These are phyloP conservation scores for Aspergillus ostianus DNA, from an alignment of 495 filamentous ascomycete genomes.

Conservation along the genomic window DNA sequence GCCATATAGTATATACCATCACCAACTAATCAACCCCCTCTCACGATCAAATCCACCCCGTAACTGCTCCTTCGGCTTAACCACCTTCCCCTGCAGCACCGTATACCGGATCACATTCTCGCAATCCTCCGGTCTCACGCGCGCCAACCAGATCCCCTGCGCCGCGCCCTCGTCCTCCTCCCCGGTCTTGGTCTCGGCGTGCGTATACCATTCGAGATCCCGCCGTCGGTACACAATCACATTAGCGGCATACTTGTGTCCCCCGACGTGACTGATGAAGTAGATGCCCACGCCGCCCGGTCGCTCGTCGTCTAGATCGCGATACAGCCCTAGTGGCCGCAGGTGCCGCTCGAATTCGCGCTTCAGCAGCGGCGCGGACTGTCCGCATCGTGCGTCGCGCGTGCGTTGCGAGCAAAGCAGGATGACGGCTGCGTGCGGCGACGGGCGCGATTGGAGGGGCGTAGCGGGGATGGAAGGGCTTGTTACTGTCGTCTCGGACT, in stretches of 20 bases:
- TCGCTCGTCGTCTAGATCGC: constrained; percentile 81
- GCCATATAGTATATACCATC: constrained; percentile 7
- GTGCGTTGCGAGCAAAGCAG: constrained; percentile 92
- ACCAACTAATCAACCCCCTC: constrained; percentile 86
- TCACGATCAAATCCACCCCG: constrained; percentile 86
- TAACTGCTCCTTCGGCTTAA: constrained; percentile 81
- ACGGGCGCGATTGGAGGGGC: constrained; percentile 64
- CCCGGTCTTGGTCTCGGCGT: constrained; percentile 16
- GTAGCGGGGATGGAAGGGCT: constrained; percentile 33
- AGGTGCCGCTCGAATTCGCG: constrained; percentile 90
- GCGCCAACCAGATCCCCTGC: constrained; percentile 93
- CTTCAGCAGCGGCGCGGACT: constrained; percentile 81
- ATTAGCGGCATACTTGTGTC: constrained; percentile 59
- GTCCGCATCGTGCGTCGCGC: constrained; percentile 91
- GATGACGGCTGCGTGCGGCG: constrained; percentile 80
- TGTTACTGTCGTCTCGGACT: constrained; percentile 23
- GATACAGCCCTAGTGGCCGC: constrained; percentile 76
- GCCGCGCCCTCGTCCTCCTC: constrained; percentile 56
- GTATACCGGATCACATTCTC: constrained; percentile 91
- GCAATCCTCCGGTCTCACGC: constrained; percentile 86
- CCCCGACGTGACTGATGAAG: constrained; percentile 83
- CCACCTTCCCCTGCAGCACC: constrained; percentile 86
- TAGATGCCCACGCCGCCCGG: constrained; percentile 91
- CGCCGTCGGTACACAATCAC: constrained; percentile 80
- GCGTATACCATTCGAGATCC: constrained; percentile 53